Evolutionary conservation across 306 rosid genomes (phyloP).

Genomic region (Phaseolus lunatus): DNA sequence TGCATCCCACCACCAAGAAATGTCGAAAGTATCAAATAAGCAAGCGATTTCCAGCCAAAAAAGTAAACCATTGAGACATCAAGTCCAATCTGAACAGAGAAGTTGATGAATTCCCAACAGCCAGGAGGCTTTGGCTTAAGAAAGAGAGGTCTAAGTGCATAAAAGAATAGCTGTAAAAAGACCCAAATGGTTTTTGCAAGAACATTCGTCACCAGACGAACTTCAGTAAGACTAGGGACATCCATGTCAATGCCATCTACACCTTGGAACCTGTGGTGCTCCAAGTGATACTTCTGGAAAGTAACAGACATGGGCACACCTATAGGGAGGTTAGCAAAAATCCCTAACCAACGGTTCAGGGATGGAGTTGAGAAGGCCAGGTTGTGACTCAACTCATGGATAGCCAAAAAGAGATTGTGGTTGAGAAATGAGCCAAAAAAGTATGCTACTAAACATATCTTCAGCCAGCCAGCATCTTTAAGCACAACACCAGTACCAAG

Average conservation of each 20-base stretch:
- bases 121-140: constrained; percentile 96
- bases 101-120: constrained; percentile 81
- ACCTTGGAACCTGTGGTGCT: constrained; percentile 93
- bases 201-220: constrained; percentile 67
- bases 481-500: constrained; percentile 76
- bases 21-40: constrained; percentile 79
- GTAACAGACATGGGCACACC: constrained; percentile 97
- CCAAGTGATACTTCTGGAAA: constrained; percentile 93
- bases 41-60: constrained; percentile 80
- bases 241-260: constrained; percentile 96
- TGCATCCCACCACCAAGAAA: constrained; percentile 97
- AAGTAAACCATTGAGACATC: constrained; percentile 72
- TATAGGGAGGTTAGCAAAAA: constrained; percentile 92
- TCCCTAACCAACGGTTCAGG: constrained; percentile 85
- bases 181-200: constrained; percentile 76
- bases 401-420: constrained; percentile 94
- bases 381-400: constrained; percentile 97
- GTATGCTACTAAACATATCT: constrained; percentile 79
- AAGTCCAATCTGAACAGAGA: constrained; percentile 66
- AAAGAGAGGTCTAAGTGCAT: constrained; percentile 80
- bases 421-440: constrained; percentile 94
- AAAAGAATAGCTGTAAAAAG: constrained; percentile 86
- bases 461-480: constrained; percentile 74
- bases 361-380: constrained; percentile 88
- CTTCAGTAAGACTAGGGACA: constrained; percentile 79